These are phyloP conservation scores for Globisporangium spinosum DNA, from an alignment of 352 stramenopile genomes.

Conservation along the genomic window DNA sequence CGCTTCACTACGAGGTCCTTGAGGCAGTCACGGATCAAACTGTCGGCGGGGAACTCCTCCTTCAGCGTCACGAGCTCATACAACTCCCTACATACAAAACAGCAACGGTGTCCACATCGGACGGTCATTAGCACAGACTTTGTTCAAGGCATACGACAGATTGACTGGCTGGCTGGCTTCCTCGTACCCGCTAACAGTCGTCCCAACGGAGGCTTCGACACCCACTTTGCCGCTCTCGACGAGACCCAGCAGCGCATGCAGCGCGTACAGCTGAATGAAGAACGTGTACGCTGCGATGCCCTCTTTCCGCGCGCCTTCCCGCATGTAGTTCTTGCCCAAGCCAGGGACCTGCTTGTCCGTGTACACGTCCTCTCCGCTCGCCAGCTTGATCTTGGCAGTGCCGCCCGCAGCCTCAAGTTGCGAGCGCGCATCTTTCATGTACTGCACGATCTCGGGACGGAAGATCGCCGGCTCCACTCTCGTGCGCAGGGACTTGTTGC, in stretches of 20 bases:
- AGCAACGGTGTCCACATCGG: not conserved
- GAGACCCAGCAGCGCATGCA: slow-evolving; percentile 47
- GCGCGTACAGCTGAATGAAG: slow-evolving; percentile 77
- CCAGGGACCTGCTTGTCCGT: slow-evolving; percentile 68
- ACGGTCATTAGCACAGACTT: not conserved
- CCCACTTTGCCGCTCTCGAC: slow-evolving; percentile 30
- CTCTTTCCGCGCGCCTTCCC: slow-evolving; percentile 46
- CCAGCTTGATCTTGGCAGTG: slow-evolving; percentile 35
- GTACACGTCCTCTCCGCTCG: slow-evolving; percentile 56
- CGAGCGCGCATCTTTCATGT: slow-evolving; percentile 66
- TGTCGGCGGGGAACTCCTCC: slow-evolving; percentile 42
- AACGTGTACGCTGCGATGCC: slow-evolving; percentile 76
- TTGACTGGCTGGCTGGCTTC: not conserved
- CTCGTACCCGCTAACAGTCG: slow-evolving; percentile 30
- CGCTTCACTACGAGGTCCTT: slow-evolving; percentile 58
- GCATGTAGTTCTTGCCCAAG: slow-evolving; percentile 87
- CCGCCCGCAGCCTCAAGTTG: slow-evolving; percentile 33
- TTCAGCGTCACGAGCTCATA: slow-evolving; percentile 39
- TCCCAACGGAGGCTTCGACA: slow-evolving; percentile 28
- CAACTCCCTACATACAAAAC: slow-evolving; percentile 15
- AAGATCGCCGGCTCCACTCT: slow-evolving; percentile 62
- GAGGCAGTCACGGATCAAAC: slow-evolving; percentile 44
- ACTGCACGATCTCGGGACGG: slow-evolving; percentile 64
- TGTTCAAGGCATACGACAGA: not conserved
- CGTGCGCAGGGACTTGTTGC: slow-evolving; percentile 72